phyloP scores from a whole-genome alignment of 768 basidiomycete species.

The Antrodiella citrinella region DNA sequence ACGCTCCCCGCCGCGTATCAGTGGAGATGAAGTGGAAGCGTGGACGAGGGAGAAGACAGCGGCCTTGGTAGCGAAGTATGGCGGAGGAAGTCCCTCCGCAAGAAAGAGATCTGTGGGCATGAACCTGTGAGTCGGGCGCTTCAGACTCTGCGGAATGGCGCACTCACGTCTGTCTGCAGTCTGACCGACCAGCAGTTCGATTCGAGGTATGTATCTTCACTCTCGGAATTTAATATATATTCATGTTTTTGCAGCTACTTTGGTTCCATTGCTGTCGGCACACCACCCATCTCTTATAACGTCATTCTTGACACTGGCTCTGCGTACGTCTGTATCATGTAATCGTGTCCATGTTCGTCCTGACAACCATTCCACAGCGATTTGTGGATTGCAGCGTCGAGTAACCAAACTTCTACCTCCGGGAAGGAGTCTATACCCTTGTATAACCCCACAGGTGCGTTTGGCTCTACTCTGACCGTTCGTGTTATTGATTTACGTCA shows the following conservation, averaged over 20 bases:
- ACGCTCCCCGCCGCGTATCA: not conserved
- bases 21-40: not conserved
- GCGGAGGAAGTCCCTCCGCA: not conserved
- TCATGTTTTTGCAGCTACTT: constrained; percentile 44
- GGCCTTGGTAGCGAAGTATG: not conserved
- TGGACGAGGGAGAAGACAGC: not conserved
- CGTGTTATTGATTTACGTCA: not conserved
- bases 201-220: constrained; percentile 41
- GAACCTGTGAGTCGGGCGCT: constrained; percentile 8
- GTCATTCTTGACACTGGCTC: constrained; percentile 92
- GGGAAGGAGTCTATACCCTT: constrained; percentile 1
- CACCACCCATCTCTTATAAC: constrained; percentile 71
- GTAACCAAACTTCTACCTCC: not conserved
- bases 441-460: constrained; percentile 8
- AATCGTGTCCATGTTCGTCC: not conserved
- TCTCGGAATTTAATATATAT: constrained; percentile 2
- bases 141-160: not conserved
- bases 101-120: constrained; percentile 16
- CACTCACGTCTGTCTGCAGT: constrained; percentile 26
- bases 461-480: not conserved
- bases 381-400: constrained; percentile 10
- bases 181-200: constrained; percentile 63
- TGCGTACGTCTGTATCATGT: constrained; percentile 36
- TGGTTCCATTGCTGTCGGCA: constrained; percentile 75
- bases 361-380: constrained; percentile 2